phyloP scores from a whole-genome alignment of 768 basidiomycete genomes.

The Mrakia blollopis region DNA sequence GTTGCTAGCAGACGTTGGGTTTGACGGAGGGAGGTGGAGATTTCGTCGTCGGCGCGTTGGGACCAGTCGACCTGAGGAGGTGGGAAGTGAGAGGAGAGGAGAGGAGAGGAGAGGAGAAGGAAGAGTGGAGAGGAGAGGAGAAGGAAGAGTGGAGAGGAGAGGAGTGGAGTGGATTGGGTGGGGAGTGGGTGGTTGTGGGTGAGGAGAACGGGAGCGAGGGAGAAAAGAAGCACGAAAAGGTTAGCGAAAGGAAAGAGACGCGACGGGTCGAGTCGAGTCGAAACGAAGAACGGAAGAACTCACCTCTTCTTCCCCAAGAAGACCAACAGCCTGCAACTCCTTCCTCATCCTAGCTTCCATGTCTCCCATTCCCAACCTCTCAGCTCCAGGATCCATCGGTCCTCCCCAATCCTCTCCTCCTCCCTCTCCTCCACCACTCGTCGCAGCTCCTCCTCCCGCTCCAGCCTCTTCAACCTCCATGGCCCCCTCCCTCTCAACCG shows the following conservation, averaged over 20 bases:
- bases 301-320: slow-evolving; percentile 59
- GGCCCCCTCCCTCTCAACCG: neutral
- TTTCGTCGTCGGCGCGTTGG: slow-evolving; percentile 72
- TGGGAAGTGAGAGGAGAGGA: neutral
- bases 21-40: slow-evolving; percentile 80
- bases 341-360: slow-evolving; percentile 47
- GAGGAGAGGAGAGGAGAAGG: neutral
- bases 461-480: neutral
- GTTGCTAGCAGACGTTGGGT: slow-evolving; percentile 74
- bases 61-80: slow-evolving; percentile 44
- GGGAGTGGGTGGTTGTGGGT: no score
- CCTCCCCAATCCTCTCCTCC: neutral
- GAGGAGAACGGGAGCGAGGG: neutral
- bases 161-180: no score
- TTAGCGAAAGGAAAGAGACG: neutral
- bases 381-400: neutral
- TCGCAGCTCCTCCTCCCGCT: neutral
- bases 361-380: slow-evolving; percentile 39
- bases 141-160: no score
- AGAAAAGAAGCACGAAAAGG: neutral
- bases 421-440: slow-evolving; percentile 54
- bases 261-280: neutral
- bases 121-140: no score
- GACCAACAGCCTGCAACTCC: slow-evolving; percentile 47
- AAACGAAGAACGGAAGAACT: slow-evolving; percentile 43